A percentile compares a stretch with the other conserved stretches of the same genome.
phyloP scores from a whole-genome alignment of 148 eudicot genomes.

The Pouteria glomerata region DNA sequence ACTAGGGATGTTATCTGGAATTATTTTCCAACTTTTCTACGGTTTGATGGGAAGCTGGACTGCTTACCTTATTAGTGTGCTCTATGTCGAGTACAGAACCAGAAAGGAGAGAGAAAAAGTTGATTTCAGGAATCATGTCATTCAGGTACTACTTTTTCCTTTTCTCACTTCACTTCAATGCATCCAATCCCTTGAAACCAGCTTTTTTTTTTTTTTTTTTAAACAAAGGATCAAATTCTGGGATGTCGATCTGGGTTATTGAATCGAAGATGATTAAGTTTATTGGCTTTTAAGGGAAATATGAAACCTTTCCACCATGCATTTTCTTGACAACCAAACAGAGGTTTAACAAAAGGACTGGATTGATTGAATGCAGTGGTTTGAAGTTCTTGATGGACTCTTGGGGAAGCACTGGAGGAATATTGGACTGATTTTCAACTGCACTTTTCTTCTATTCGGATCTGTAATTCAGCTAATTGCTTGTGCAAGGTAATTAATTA shows the following conservation, averaged over 20 bases:
- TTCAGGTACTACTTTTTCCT: constrained; percentile 41
- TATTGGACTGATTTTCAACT: constrained; percentile 59
- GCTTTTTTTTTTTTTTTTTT: too few relatives aligned
- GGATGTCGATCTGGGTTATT: too few relatives aligned
- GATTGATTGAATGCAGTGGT: constrained; percentile 50
- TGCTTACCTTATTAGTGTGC: constrained; percentile 62
- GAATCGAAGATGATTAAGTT: too few relatives aligned
- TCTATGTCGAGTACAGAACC: constrained; percentile 71
- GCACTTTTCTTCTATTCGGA: constrained; percentile 70
- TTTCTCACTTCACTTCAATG: too few relatives aligned
- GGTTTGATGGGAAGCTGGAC: constrained; percentile 78
- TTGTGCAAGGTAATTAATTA: constrained; percentile 81
- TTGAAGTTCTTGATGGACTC: constrained; percentile 73
- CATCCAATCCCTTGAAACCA: too few relatives aligned
- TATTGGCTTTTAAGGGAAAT: neutral
- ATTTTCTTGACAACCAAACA: constrained; percentile 8
- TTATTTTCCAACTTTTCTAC: constrained; percentile 55
- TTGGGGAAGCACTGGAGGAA: constrained; percentile 69
- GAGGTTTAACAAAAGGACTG: neutral
- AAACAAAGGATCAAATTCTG: too few relatives aligned
- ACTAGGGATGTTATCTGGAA: constrained; percentile 61
- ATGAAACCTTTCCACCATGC: neutral
- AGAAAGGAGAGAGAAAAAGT: constrained; percentile 66
- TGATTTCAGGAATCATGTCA: constrained; percentile 72
- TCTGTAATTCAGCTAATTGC: constrained; percentile 73